Conservation (phyloP, 2,329 filamentous ascomycete genomes). For the Rutstroemia sp. region DNA sequence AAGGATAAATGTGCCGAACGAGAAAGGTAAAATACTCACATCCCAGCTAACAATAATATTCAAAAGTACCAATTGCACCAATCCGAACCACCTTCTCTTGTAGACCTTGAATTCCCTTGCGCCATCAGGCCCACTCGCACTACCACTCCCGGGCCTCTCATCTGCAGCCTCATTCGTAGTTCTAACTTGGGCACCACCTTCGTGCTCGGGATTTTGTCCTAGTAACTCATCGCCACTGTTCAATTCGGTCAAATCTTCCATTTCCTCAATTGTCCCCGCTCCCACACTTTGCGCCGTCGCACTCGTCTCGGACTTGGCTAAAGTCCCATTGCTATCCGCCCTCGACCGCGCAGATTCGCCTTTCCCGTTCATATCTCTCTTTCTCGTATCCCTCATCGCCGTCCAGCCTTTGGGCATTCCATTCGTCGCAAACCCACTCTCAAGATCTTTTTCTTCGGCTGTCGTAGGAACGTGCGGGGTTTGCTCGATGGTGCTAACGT, state of each 20-base stretch:
- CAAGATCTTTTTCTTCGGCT: neutral
- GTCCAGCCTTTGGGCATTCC: constrained; percentile 6
- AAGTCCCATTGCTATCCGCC: constrained; percentile 10
- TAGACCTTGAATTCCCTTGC: constrained; percentile 50
- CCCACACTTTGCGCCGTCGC: constrained; percentile 6
- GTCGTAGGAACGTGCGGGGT: no score
- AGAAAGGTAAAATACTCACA: constrained; percentile 48
- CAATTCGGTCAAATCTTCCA: constrained; percentile 18
- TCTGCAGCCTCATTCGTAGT: neutral
- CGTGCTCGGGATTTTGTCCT: constrained; percentile 11
- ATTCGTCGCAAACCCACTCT: neutral
- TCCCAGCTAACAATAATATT: constrained; percentile 96
- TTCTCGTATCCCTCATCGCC: neutral
- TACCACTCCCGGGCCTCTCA: neutral
- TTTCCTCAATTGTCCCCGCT: constrained; percentile 13
- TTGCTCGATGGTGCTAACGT: neutral
- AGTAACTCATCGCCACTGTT: constrained; percentile 27
- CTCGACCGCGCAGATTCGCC: neutral
- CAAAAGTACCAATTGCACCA: constrained; percentile 74
- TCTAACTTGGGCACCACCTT: neutral
- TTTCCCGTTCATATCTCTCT: neutral
- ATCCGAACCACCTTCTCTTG: constrained; percentile 81
- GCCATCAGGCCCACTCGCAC: neutral
- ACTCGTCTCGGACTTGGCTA: constrained; percentile 16
- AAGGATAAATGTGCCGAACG: neutral